A percentile compares a stretch with the other conserved stretches of the same genome.
Conservation (phyloP, 495 filamentous ascomycete species). For the Penicillium cinerascens region DNA sequence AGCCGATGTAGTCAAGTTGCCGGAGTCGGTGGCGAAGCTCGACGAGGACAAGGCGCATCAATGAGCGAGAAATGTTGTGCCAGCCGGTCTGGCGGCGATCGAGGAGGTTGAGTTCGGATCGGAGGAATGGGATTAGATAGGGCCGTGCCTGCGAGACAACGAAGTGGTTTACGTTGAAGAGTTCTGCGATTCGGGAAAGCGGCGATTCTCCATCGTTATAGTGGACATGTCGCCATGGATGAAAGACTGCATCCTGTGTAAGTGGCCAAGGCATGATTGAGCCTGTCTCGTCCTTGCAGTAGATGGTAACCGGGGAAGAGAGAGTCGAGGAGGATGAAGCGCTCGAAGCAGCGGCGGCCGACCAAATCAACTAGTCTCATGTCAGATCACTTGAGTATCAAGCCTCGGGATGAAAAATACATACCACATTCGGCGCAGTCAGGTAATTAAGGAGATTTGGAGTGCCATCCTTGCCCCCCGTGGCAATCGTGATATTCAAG, state of each 20-base stretch:
- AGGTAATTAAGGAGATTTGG: conserved; percentile 89
- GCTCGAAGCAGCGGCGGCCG: conserved; percentile 89
- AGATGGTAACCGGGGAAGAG: conserved; percentile 65
- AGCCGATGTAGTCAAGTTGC: conserved; percentile 73
- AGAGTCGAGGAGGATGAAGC: conserved; percentile 61
- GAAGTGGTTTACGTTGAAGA: conserved; percentile 98
- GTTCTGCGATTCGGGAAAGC: conserved; percentile 75
- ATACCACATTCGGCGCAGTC: conserved; percentile 88
- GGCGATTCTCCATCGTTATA: conserved; percentile 78
- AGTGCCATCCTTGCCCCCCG: conserved; percentile 66
- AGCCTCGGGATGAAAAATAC: conserved; percentile 27
- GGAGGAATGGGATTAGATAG: conserved; percentile 86
- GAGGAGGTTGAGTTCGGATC: conserved; percentile 74
- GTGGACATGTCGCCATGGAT: conserved; percentile 62
- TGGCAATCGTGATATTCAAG: conserved; percentile 87
- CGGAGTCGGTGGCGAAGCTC: conserved; percentile 79
- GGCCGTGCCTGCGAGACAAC: conserved; percentile 95
- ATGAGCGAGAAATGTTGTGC: conserved; percentile 55
- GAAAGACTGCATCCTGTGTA: conserved; percentile 62
- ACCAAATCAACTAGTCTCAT: conserved; percentile 70
- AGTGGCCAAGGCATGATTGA: conserved; percentile 76
- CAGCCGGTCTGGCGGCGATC: conserved; percentile 58
- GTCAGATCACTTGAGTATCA: not conserved
- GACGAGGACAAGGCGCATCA: conserved; percentile 64
- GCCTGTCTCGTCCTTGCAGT: conserved; percentile 79